Conservation (phyloP, 2,329 filamentous ascomycete species). For the Aspergillus sclerotialis region DNA sequence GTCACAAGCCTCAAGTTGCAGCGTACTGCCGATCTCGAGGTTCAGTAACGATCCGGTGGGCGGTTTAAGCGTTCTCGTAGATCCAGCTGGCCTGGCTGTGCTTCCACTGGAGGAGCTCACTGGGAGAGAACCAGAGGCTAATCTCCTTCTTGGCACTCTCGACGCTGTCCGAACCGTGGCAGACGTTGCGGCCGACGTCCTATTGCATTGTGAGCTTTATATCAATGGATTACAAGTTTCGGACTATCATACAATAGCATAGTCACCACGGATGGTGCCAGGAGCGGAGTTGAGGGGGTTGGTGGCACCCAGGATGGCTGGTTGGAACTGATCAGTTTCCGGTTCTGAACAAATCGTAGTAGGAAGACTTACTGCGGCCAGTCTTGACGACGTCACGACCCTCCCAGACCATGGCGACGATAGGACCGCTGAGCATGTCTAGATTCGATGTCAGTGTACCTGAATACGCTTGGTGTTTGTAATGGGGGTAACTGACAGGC, state of each 20-base stretch:
- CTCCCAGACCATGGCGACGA: conserved; percentile 99
- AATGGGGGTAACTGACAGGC: conserved; percentile 58
- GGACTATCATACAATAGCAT: conserved; percentile 56
- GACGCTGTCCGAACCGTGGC: conserved; percentile 98
- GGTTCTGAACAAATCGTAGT: conserved; percentile 1
- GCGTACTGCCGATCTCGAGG: conserved; percentile 9
- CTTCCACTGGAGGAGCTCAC: conserved; percentile 82
- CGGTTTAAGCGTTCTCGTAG: conserved; percentile 73
- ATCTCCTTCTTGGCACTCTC: conserved; percentile 99
- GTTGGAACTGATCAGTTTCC: conserved; percentile 10
- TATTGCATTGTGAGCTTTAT: conserved; percentile 17
- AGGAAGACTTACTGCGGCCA: conserved; percentile 64
- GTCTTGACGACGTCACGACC: conserved; percentile 99
- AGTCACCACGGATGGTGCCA: conserved; percentile 97
- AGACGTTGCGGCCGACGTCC: conserved; percentile 95
- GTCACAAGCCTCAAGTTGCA: conserved; percentile 6
- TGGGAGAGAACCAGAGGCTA: conserved; percentile 91
- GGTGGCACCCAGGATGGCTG: conserved; percentile 92
- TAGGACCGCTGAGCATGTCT: conserved; percentile 97
- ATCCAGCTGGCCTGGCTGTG: conserved; percentile 81
- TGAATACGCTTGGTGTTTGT: no score
- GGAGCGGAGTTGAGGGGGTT: conserved; percentile 93
- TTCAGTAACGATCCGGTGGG: conserved; percentile 12
- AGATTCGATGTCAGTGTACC: conserved; percentile 14
- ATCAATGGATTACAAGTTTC: not conserved